Conservation (phyloP, 2,329 filamentous ascomycete genomes). For the Pseudogymnoascus sp. region DNA sequence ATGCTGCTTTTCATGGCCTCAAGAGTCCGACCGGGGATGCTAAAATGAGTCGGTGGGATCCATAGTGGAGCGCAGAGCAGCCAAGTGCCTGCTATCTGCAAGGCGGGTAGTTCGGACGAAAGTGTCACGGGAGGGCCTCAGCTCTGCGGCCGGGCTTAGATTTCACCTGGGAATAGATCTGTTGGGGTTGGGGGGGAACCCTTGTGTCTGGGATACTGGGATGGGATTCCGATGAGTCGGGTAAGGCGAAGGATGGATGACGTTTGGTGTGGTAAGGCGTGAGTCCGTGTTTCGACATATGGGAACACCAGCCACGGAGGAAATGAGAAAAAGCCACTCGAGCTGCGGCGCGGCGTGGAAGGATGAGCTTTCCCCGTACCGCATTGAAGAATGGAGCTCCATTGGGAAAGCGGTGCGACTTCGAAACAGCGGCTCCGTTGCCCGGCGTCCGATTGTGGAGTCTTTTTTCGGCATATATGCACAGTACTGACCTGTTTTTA, state of each 20-base stretch:
- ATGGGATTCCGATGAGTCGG: neutral
- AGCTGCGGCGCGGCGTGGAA: neutral
- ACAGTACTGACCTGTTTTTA: neutral
- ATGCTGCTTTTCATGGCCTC: neutral
- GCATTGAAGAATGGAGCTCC: slow-evolving; percentile 4
- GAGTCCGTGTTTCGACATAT: neutral
- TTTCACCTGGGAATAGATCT: neutral
- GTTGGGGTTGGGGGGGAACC: neutral
- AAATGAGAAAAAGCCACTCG: neutral
- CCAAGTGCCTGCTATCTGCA: neutral
- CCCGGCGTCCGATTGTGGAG: slow-evolving; percentile 3
- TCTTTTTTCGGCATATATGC: slow-evolving; percentile 2
- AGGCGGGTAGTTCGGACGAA: slow-evolving; percentile 3
- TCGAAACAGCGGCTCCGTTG: neutral
- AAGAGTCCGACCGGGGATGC: neutral
- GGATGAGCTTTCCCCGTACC: neutral
- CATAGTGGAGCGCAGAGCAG: neutral
- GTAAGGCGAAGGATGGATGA: neutral
- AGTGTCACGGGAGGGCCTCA: slow-evolving; percentile 5
- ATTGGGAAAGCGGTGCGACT: slow-evolving; percentile 1
- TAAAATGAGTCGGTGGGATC: slow-evolving; percentile 1
- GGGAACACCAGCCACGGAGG: neutral
- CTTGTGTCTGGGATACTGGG: neutral
- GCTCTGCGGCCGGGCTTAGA: slow-evolving; percentile 3
- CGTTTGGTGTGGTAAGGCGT: slow-evolving; percentile 1